Evolutionary conservation across 2,329 filamentous ascomycete genomes (phyloP), one percentile per base, ranked within the genome.

Genomic region (Cladosporium sp.): DNA sequence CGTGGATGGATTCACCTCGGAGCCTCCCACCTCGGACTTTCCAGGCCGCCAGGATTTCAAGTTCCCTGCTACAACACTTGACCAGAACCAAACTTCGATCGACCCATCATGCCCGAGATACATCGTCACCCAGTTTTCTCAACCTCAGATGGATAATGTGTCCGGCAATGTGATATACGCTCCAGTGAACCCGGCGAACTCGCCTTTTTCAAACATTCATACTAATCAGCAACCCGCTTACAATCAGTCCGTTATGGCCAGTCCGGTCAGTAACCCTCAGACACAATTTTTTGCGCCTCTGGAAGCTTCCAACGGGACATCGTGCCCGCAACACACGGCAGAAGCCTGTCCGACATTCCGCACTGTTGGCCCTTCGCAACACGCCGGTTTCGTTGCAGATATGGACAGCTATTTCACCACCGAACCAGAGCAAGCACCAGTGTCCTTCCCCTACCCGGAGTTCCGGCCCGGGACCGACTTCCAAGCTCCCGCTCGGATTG

Each of bases 81-180:
- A 13, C n/a, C 28, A 35, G 9, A 9, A 13, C 32, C 22, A 18
- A 2, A n/a, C 28, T 19, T 16, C 18, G 8, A 19, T 5, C 14
- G 14, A n/a, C 19, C 37, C 34, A 18, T 11, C 14, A 18, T 35
- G 32, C n/a, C 32, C 42, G 1, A 34, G 32, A 9, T 52, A 54
- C 19, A 49, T 38, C 18, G 16, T 34, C 37, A 57, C 34, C n/a
- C 54, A 60, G n/a, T 16, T 56, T 1, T 53, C 59, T 5, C 57
- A 61, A 42, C 58, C 62, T 28, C 56, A 60, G 22, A 59, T 61
- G 33, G 57, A 63, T 11, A 44, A 56, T 7, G 41, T 58, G 11
- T 14, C n/a, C 13, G 35, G 35, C 8, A 38, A 10, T 58, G 58
- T 4, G 58, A 38, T 41, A 56, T 55, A 9, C 58, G 59, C 4